These are phyloP conservation scores for Rhizopogon sp. DNA, from an alignment of 768 basidiomycete species.

Conservation along the genomic window DNA sequence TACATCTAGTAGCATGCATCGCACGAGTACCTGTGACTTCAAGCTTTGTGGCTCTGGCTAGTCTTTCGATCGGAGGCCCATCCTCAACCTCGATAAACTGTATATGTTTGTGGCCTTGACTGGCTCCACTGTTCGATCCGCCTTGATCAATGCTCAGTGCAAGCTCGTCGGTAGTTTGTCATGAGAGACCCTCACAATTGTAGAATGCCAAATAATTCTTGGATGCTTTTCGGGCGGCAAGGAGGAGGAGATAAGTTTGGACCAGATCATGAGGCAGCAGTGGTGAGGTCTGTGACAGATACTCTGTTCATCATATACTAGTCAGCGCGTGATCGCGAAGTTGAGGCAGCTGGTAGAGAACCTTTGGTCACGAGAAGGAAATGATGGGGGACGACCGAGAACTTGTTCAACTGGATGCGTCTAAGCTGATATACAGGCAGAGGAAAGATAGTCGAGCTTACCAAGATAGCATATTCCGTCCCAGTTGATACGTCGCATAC, in stretches of 20 bases:
- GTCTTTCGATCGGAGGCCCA: conserved; percentile 73
- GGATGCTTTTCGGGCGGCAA: conserved; percentile 58
- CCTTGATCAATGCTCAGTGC: conserved; percentile 35
- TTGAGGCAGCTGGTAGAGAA: conserved; percentile 18
- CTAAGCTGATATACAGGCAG: conserved; percentile 1
- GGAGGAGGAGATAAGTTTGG: conserved; percentile 68
- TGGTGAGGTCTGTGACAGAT: conserved; percentile 73
- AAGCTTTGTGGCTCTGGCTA: conserved; percentile 53
- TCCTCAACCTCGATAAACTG: conserved; percentile 70
- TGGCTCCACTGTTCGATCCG: conserved; percentile 77
- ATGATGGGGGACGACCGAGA: conserved; percentile 76
- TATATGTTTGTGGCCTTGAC: conserved; percentile 88
- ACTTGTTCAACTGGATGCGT: conserved; percentile 73
- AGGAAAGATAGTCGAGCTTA: conserved; percentile 29
- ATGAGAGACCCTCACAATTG: conserved; percentile 57
- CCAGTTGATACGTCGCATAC: conserved; percentile 52
- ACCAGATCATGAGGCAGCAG: conserved; percentile 75
- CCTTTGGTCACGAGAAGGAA: conserved; percentile 88
- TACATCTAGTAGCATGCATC: conserved; percentile 5
- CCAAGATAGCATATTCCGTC: conserved; percentile 65
- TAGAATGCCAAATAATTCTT: conserved; percentile 78
- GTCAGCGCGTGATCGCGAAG: background rate
- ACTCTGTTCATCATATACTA: conserved; percentile 41
- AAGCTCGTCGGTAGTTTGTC: conserved; percentile 1
- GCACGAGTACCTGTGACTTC: conserved; percentile 48